phyloP scores from a whole-genome alignment of 1,284 basidiomycete genomes.

The Mycena citricolor region DNA sequence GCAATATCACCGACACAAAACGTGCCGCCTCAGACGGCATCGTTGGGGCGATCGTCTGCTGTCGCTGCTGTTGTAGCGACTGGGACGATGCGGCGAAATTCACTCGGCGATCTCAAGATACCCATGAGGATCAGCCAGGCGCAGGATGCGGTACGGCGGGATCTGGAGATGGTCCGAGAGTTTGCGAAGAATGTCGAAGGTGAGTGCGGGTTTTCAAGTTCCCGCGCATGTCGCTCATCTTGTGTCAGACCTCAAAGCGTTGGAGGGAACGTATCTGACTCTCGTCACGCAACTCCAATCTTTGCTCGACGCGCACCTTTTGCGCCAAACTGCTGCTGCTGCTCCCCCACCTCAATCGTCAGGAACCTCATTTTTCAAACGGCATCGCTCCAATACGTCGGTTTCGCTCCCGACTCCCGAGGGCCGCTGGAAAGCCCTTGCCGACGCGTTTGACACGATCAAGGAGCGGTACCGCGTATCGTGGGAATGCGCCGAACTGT shows the following conservation, averaged over 20 bases:
- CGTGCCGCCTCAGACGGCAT: conserved; percentile 56
- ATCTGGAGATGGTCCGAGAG: conserved; percentile 80
- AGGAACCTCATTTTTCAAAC: conserved; percentile 36
- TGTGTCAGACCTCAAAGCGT: conserved; percentile 73
- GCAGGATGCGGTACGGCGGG: conserved; percentile 76
- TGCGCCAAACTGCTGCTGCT: conserved; percentile 26
- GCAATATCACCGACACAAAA: conserved; percentile 29
- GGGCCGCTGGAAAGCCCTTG: conserved; percentile 39
- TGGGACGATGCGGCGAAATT: conserved; percentile 48
- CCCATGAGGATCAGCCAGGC: conserved; percentile 83
- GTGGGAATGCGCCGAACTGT: conserved; percentile 87
- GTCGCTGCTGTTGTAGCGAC: conserved; percentile 23
- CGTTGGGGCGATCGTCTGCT: conserved; percentile 56
- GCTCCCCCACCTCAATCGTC: too few species aligned
- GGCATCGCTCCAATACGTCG: conserved; percentile 35
- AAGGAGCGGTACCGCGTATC: conserved; percentile 66
- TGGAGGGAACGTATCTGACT: conserved; percentile 56
- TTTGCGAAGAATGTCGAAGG: conserved; percentile 83
- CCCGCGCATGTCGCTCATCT: too few species aligned
- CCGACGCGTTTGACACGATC: conserved; percentile 41
- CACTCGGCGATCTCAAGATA: conserved; percentile 80
- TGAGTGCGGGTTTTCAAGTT: too few species aligned
- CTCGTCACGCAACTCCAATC: conserved; percentile 54
- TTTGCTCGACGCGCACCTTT: conserved; percentile 46
- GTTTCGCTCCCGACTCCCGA: conserved; percentile 31